Conservation (phyloP, 805 yeast genomes). For the Wickerhamiella siamensis region DNA sequence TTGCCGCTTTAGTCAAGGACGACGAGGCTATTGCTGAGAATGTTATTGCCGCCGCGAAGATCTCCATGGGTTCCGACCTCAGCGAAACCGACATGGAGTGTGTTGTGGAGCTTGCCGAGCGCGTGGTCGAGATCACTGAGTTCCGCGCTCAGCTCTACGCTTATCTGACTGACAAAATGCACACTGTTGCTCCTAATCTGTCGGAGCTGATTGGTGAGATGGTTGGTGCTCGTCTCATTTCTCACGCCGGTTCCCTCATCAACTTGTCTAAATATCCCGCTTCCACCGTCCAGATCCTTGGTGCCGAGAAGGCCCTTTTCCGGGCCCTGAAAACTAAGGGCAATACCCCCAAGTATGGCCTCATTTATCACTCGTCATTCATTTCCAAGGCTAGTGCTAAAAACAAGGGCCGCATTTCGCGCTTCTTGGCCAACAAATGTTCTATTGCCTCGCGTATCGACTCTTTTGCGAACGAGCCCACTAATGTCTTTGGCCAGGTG, state of each 20-base stretch:
- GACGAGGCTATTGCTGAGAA: slow-evolving; percentile 86
- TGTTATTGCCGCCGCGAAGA: slow-evolving; percentile 86
- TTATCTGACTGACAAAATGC: slow-evolving; percentile 90
- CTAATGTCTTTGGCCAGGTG: slow-evolving; percentile 75
- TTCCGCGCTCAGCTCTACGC: slow-evolving; percentile 73
- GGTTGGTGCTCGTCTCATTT: slow-evolving; percentile 95
- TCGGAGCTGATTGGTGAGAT: slow-evolving; percentile 96
- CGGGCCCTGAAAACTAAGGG: slow-evolving; percentile 94
- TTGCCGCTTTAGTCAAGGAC: slow-evolving; percentile 80
- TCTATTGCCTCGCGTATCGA: slow-evolving; percentile 98
- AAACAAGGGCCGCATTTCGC: slow-evolving; percentile 97
- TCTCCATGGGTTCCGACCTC: slow-evolving; percentile 98
- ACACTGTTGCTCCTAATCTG: slow-evolving; percentile 93
- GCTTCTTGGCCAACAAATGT: slow-evolving; percentile 97
- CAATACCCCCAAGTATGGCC: slow-evolving; percentile 92
- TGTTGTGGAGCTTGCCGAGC: slow-evolving; percentile 78
- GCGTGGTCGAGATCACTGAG: slow-evolving; percentile 83
- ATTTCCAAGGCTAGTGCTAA: slow-evolving; percentile 89
- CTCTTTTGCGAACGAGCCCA: slow-evolving; percentile 89
- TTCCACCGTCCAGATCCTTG: slow-evolving; percentile 93
- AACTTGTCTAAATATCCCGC: slow-evolving; percentile 97
- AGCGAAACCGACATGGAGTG: slow-evolving; percentile 89
- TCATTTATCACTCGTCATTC: slow-evolving; percentile 87
- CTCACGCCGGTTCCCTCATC: slow-evolving; percentile 96
- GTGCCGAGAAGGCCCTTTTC: slow-evolving; percentile 94